Base-by-base conservation (phyloP, 495 filamentous ascomycete species). In the Penicillium psychrofluorescens region DNA sequence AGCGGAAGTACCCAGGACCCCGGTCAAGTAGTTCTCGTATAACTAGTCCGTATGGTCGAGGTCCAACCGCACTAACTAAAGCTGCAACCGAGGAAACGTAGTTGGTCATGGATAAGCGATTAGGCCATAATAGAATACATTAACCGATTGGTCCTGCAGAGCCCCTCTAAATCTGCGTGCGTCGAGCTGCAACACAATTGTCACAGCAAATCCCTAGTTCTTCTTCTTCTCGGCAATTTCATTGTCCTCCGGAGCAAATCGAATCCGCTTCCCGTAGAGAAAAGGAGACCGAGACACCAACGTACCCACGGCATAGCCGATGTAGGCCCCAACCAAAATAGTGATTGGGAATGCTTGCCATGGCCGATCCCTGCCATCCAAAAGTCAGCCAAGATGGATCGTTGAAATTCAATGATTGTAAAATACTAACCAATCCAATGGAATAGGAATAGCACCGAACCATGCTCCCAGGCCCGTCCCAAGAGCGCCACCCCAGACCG, bases 331-430 rank as follows among this genome's bases (percentile, higher is more conserved):
- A 1, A 72, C 73, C 2, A 90, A 56, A 42, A 98, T 86, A 0
- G 92, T 97, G 29, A 97, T 85, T 2, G 92, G 92, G 83, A 89
- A 98, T 60, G 85, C 87, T 75, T 98, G 92, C 92, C 92, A 98
- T 50, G 95, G 90, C 14, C 92, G 81, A 57, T 88, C 84, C 81
- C 79, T 81, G 52, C 11, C 12, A 15, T 36, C 9, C 22, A 41
- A 22, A 22, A 38, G 29, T 54, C 30, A 53, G 49, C 45, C 47
- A 44, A 38, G 34, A 31, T 34, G 11, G 34, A 16, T 32, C 35
- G 2, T 10, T 35, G 46, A 2, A 28, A 46, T 36, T 36, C 40
- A 46, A 51, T 37, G 22, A 49, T 16, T 40, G n/a, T 28, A 40
- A 28, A 35, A 15, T 34, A 72, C 72, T 55, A 72, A 88, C 88